A percentile compares a stretch with the other conserved stretches of the same genome.
These are phyloP conservation scores for Nasturtium officinale DNA, from an alignment of 345 rosid genomes.

Conservation along the genomic window DNA sequence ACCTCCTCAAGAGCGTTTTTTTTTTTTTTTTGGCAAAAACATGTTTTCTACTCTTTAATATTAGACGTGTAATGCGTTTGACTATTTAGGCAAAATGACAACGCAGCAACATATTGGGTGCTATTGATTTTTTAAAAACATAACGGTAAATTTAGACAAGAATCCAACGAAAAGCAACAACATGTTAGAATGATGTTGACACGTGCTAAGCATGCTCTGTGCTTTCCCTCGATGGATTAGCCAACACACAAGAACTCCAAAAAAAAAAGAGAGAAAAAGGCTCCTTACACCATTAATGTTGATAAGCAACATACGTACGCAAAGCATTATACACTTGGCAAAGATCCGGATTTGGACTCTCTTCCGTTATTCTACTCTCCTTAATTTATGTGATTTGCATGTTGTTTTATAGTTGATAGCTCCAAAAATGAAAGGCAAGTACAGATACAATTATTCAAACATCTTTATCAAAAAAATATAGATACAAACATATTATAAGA, in stretches of 20 bases:
- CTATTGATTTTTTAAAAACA: background rate
- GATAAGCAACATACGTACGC: conserved; percentile 16
- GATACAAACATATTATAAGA: background rate
- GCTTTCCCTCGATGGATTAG: background rate
- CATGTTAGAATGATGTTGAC: conserved; percentile 29
- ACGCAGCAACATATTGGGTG: background rate
- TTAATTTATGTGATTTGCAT: conserved; percentile 9
- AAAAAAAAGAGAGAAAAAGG: conserved; percentile 26
- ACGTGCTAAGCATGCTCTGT: conserved; percentile 38
- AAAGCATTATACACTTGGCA: conserved; percentile 22
- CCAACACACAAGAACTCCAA: conserved; percentile 12
- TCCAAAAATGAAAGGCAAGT: background rate
- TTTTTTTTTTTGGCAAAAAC: background rate
- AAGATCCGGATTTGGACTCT: conserved; percentile 25
- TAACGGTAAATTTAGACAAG: background rate
- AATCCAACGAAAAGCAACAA: background rate
- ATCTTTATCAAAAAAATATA: background rate
- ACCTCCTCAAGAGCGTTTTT: conserved; percentile 14
- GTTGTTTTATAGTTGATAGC: background rate
- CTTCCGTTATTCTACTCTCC: background rate
- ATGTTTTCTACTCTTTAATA: background rate
- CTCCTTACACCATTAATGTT: background rate
- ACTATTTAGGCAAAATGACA: conserved; percentile 7
- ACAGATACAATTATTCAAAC: background rate
- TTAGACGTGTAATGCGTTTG: conserved; percentile 9